A percentile compares a stretch with the other conserved stretches of the same genome.
Evolutionary conservation across 768 basidiomycete species (phyloP).

Genomic region (Lactarius akahatsu): DNA sequence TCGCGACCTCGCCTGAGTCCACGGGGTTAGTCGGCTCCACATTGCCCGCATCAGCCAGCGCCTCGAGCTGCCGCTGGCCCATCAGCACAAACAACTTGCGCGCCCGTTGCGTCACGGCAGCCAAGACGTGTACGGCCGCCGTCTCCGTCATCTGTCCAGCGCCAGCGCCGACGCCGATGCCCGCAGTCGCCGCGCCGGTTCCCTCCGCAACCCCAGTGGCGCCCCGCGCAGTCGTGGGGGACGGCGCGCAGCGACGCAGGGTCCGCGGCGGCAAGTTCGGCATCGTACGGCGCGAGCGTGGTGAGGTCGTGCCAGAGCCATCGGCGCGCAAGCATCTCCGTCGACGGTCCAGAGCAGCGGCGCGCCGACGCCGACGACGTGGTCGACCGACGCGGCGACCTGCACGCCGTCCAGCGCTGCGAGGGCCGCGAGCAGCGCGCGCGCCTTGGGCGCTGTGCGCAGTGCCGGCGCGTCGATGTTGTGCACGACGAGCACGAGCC

Average conservation of each 20-base stretch:
- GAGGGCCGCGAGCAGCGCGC: constrained; percentile 67
- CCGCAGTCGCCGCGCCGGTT: constrained; percentile 32
- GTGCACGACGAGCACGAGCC: constrained; percentile 81
- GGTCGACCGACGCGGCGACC: constrained; percentile 82
- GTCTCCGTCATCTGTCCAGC: constrained; percentile 64
- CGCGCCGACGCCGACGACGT: constrained; percentile 55
- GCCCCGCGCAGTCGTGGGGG: constrained; percentile 5
- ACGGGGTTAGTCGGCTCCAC: constrained; percentile 29
- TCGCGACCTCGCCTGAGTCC: constrained; percentile 55
- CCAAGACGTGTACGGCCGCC: constrained; percentile 76
- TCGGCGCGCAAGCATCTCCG: constrained; percentile 50
- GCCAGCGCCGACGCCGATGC: constrained; percentile 37
- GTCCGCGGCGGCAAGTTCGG: constrained; percentile 68
- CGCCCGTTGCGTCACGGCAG: constrained; percentile 84
- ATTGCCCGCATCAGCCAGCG: constrained; percentile 42
- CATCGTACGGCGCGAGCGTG: constrained; percentile 79
- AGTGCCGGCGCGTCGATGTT: constrained; percentile 81
- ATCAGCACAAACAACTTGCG: constrained; percentile 78
- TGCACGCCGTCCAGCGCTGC: constrained; percentile 76
- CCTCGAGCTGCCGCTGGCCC: constrained; percentile 63
- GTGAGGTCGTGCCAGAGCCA: constrained; percentile 93
- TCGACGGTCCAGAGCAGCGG: constrained; percentile 79
- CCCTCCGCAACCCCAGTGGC: constrained; percentile 30
- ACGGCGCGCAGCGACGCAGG: constrained; percentile 61
- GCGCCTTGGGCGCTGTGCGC: constrained; percentile 55